Base-by-base conservation (phyloP, 805 yeast species). In the Candida silvicultrix region DNA sequence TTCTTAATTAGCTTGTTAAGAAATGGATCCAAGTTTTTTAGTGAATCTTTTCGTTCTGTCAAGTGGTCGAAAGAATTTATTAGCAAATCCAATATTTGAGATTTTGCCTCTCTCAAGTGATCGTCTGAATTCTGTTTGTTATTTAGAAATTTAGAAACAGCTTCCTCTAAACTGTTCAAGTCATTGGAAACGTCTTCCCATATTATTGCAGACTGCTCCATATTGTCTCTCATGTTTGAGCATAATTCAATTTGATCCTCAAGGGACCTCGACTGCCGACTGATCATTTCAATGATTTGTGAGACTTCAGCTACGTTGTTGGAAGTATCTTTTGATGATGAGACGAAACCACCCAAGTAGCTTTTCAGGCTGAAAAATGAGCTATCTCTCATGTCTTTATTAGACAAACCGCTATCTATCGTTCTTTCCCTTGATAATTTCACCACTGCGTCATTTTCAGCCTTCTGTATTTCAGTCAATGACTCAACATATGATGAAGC, bases 401-500 rank as follows among this genome's bases (percentile, higher is more conserved):
- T 20, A 2, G 45, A 38, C 11, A 43, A 23, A 3, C 39, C 42
- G 12, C 45, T 37, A 11, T 18, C 29, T 2, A 48, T 28, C 2
- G 68, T 66, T 44, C 54, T 58, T 25, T 55, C 54, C 18, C 51
- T 54, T 6, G 70, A 52, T 42, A 67, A 56, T 20, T 50, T 53
- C 4, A 42, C 31, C 1, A 74, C 64, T 1, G 71, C 69, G 1
- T 53, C 54, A 40, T 51, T 58, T 16, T 77, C 80, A n/a, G 57
- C 51, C 2, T 36, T 45, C 41, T 74, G 78, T 22, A 73, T 57
- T 5, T 59, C 61, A 23, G 62, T 62, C 41, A 75, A 69, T 23
- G 68, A 54, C 31, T 68, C 70, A 9, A 73, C 65, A 47, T 70
- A 70, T 38, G 66, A 62, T 4, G 77, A 69, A 0, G 77, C 61